Conservation (phyloP, 2,329 filamentous ascomycete species). For the Colletotrichum gloeosporioides region DNA sequence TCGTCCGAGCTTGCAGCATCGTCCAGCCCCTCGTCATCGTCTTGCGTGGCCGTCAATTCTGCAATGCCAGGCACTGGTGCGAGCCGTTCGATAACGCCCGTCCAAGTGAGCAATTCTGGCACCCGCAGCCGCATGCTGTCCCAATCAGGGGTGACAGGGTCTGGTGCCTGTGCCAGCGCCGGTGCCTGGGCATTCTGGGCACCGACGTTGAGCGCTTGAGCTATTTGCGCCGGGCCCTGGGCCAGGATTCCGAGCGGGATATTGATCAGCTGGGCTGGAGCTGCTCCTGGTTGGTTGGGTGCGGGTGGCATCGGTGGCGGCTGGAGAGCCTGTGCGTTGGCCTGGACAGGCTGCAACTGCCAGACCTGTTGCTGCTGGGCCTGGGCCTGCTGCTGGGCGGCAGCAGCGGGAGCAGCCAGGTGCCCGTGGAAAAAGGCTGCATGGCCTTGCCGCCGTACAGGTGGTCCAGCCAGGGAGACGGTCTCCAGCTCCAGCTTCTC, state of each 20-base stretch:
- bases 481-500: constrained; percentile 65
- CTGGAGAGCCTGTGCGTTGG: background rate
- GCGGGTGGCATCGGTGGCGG: constrained; percentile 8
- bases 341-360: background rate
- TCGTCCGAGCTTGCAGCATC: background rate
- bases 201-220: background rate
- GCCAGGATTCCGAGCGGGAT: background rate
- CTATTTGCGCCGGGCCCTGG: background rate
- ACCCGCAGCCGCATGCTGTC: constrained; percentile 2
- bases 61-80: constrained; percentile 40
- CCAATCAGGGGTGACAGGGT: background rate
- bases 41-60: constrained; percentile 17
- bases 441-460: constrained; percentile 24
- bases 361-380: background rate
- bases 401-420: background rate
- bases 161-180: background rate
- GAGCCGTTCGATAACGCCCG: constrained; percentile 47
- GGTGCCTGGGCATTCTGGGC: background rate
- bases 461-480: constrained; percentile 64
- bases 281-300: background rate
- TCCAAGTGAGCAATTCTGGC: constrained; percentile 42
- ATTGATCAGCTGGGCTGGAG: background rate
- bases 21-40: background rate
- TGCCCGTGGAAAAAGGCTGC: constrained; percentile 23
- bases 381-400: background rate